Conservation (phyloP, 2,329 filamentous ascomycete species). For the Claviceps capensis region DNA sequence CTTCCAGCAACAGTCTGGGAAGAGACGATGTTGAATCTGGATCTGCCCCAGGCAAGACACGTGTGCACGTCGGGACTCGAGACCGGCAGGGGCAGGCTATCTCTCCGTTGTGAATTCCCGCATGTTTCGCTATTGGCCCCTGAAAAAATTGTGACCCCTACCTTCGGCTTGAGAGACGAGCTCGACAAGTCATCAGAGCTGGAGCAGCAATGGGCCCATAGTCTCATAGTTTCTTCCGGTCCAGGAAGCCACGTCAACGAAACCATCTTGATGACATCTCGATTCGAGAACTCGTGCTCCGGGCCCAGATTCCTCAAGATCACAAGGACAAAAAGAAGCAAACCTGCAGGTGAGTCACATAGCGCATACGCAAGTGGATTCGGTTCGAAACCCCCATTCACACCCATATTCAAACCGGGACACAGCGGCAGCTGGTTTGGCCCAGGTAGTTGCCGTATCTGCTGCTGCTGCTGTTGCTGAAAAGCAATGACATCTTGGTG, state of each 20-base stretch:
- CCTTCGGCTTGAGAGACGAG: constrained; percentile 20
- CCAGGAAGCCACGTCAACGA: constrained; percentile 54
- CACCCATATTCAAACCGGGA: constrained; percentile 16
- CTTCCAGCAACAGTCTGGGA: constrained; percentile 24
- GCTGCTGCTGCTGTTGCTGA: constrained; percentile 9
- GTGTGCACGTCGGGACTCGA: constrained; percentile 20
- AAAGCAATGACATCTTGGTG: constrained; percentile 35
- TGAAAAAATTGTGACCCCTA: constrained; percentile 34
- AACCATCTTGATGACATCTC: constrained; percentile 46
- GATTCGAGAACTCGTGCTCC: constrained; percentile 27
- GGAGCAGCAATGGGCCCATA: constrained; percentile 33
- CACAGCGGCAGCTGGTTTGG: constrained; percentile 7
- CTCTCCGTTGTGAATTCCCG: neutral
- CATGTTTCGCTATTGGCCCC: constrained; percentile 17
- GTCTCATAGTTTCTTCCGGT: constrained; percentile 45
- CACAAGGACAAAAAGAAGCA: constrained; percentile 40
- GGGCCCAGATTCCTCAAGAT: constrained; percentile 28
- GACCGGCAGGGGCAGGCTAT: constrained; percentile 9
- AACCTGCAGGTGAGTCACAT: constrained; percentile 46
- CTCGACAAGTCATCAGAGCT: constrained; percentile 15
- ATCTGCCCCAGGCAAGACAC: constrained; percentile 35
- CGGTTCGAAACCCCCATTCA: constrained; percentile 26
- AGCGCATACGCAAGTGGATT: constrained; percentile 46
- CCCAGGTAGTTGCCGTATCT: neutral
- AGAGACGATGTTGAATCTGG: constrained; percentile 29